These are phyloP conservation scores for Penicillium sumatraense DNA, from an alignment of 2,329 filamentous ascomycete species.

Conservation along the genomic window DNA sequence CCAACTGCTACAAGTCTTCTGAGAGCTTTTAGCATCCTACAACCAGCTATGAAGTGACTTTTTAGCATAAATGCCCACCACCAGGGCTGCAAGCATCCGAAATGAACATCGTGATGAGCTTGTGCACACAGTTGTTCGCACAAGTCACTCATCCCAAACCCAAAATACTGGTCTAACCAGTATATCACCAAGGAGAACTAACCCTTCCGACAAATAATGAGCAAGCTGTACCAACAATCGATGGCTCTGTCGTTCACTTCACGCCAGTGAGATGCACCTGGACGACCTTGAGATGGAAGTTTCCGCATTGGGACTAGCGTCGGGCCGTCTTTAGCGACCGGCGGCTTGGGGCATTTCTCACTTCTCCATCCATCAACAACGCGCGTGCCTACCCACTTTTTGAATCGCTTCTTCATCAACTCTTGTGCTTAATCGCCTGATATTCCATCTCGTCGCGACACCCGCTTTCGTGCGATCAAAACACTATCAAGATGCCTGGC, in stretches of 20 bases:
- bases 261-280: background rate
- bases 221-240: background rate
- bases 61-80: background rate
- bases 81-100: background rate
- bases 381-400: conserved; percentile 35
- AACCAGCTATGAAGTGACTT: background rate
- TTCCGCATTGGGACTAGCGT: conserved; percentile 44
- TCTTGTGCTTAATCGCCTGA: conserved; percentile 27
- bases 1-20: background rate
- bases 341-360: conserved; percentile 44
- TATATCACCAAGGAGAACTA: background rate
- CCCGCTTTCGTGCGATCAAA: conserved; percentile 31
- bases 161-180: background rate
- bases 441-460: conserved; percentile 31
- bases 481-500: conserved; percentile 66
- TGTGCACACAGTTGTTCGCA: conserved; percentile 5
- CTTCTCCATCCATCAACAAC: conserved; percentile 51
- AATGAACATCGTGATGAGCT: conserved; percentile 7
- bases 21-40: background rate
- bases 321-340: conserved; percentile 42
- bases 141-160: background rate
- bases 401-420: conserved; percentile 36
- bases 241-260: no score
- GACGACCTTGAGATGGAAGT: conserved; percentile 12
- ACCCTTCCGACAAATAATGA: no score